Evolutionary conservation across 2,329 filamentous ascomycete genomes (phyloP), one percentile per base, ranked within the genome.

Genomic region (Sporothrix humicola): DNA sequence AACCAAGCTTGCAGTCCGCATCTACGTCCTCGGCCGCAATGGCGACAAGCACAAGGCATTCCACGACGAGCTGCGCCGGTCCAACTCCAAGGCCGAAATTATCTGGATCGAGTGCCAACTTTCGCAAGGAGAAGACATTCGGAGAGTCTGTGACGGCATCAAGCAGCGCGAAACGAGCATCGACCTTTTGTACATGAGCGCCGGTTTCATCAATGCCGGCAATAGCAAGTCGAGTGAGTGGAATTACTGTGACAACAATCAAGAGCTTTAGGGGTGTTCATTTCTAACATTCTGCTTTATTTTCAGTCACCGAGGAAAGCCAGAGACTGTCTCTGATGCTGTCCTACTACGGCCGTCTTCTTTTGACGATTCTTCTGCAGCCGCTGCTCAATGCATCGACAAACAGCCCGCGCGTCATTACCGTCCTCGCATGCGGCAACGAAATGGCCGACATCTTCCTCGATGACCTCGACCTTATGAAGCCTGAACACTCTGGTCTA

Each of bases 1-100:
- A 56, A 72, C 69, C 3, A 50, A 72, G 69, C 69, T 72, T 17
- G 17, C 42, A 10, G 10, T 63, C 17, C 37, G 58, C 17, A 56
- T 72, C 50, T 72, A 72, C 42, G 58, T 72, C 10, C 12, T 50
- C 42, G 69, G 69, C 20, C 69, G 69, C 56, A 72, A 72, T 63
- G 69, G 58, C 42, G 54, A 63, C 54, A 72, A 37, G 56, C 69
- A 72, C 56, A 63, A 31, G 46, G 13, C 56, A 13, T 63, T 72
- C 13, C 69, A 63, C 6, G 69, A 72, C 56, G 23, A 48, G 20
- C 69, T 72, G 50, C 69, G 69, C 10, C 20, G 58, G 20, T 26
- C 56, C 37, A 61, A 63, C 17, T 10, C 23, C 37, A 63, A 72
- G 9, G 69, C 56, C 12, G 69, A 72, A 5, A 13, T 72, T 17